Evolutionary conservation across 768 basidiomycete genomes (phyloP), one percentile per base, ranked within the genome.

Genomic region (Panaeolus cyanescens): DNA sequence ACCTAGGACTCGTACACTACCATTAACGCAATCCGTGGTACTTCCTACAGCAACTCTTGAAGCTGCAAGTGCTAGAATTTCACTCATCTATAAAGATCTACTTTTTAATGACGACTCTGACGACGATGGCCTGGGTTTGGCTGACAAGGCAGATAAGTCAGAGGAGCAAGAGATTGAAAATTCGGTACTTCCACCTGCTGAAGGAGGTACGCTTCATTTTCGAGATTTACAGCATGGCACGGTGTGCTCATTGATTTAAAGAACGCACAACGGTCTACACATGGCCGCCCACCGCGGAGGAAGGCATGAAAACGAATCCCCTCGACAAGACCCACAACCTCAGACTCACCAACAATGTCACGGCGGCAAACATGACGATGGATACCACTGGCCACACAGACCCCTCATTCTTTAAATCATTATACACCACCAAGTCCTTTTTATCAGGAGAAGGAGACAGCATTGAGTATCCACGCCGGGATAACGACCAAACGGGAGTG

Each of bases 61-160:
- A 64, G 87, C 83, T 4, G 90, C 88, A 7, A 89, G 83, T 68
- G 78, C 79, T n/a, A 79, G 88, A 36, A 86, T 93, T 42, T 92
- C 91, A 0, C 59, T 83, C 55, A 72, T 91, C 22, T 93, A 93
- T 66, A 78, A 86, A 67, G 90, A 90, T 58, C 79, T 87, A 30
- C 89, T 91, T n/a, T 92, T 92, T 63, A 75, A 81, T 42, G 79
- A 68, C 8, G 68, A 62, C 55, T 65, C 60, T 10, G 70, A 72
- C 5, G 64, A 59, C 15, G 62, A 66, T 19, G 61, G 59, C 50
- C 55, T 59, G 30, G 32, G 39, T 10, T 54, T 58, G 31, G 4
- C 8, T 30, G 32, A 54, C 31, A 28, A 45, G 20, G 37, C 37
- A 28, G 15, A 34, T 31, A 34, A 39, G 3, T 55, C 59, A 34